Conservation (phyloP, 345 rosid species). For the Eucalyptus leucophloia region DNA sequence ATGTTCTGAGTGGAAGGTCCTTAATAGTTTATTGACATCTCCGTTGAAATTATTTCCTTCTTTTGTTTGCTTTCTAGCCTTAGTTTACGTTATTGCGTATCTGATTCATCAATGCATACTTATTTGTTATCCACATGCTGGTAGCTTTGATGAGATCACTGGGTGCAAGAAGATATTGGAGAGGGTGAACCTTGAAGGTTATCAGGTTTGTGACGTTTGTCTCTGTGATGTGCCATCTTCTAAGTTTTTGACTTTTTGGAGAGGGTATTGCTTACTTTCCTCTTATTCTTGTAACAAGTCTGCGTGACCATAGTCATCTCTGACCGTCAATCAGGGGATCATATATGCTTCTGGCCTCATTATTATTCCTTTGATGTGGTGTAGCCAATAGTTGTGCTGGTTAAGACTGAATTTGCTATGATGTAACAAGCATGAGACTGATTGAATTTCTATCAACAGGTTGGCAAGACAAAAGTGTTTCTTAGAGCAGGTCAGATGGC, state of each 20-base stretch:
- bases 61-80: background rate
- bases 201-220: constrained; percentile 42
- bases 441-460: constrained; percentile 9
- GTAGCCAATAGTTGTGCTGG: background rate
- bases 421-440: background rate
- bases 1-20: constrained; percentile 48
- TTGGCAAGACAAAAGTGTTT: constrained; percentile 90
- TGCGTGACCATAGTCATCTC: background rate
- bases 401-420: background rate
- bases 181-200: constrained; percentile 66
- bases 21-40: background rate
- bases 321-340: background rate
- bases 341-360: background rate
- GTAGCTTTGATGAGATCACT: constrained; percentile 56
- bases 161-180: constrained; percentile 76
- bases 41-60: background rate
- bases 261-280: background rate
- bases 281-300: background rate
- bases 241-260: background rate
- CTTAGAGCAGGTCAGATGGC: constrained; percentile 99
- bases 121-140: background rate
- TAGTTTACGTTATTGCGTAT: background rate
- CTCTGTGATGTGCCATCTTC: background rate
- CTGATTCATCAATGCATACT: background rate
- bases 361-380: constrained; percentile 3